These are phyloP conservation scores for Linum lewisii DNA, from an alignment of 345 rosid species.

Conservation along the genomic window DNA sequence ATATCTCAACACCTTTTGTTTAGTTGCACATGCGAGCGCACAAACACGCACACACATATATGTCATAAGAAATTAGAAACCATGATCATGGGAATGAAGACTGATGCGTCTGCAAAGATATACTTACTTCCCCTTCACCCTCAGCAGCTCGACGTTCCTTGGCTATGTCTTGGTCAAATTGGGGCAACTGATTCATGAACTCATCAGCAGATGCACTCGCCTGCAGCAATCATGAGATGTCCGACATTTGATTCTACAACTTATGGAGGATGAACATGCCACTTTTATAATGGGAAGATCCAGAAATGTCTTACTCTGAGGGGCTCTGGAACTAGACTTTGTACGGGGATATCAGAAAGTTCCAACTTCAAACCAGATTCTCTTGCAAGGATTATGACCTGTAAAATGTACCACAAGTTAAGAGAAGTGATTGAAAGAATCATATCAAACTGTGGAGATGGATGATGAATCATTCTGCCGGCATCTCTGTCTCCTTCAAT, in stretches of 20 bases:
- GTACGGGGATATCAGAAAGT: slow-evolving; percentile 70
- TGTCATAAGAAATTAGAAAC: not conserved
- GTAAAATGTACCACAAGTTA: slow-evolving; percentile 5
- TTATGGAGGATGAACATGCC: not conserved
- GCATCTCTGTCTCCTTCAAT: too few relatives aligned
- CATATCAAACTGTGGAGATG: not conserved
- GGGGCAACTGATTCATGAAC: slow-evolving; percentile 68
- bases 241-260: slow-evolving; percentile 2
- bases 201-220: slow-evolving; percentile 66
- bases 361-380: slow-evolving; percentile 92
- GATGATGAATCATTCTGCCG: too few relatives aligned
- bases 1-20: slow-evolving; percentile 63
- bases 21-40: too few relatives aligned
- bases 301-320: slow-evolving; percentile 39
- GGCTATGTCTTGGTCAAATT: slow-evolving; percentile 54
- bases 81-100: not conserved
- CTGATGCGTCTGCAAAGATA: not conserved
- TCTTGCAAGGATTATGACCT: slow-evolving; percentile 96
- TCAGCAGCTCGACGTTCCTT: slow-evolving; percentile 67
- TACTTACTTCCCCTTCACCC: slow-evolving; percentile 68
- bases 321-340: slow-evolving; percentile 86
- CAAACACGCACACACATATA: too few relatives aligned
- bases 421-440: slow-evolving; percentile 1
- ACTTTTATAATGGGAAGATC: not conserved
- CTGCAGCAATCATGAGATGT: slow-evolving; percentile 27